These are phyloP conservation scores for Ramichloridium luteum DNA, from an alignment of 2,329 filamentous ascomycete species.

Conservation along the genomic window DNA sequence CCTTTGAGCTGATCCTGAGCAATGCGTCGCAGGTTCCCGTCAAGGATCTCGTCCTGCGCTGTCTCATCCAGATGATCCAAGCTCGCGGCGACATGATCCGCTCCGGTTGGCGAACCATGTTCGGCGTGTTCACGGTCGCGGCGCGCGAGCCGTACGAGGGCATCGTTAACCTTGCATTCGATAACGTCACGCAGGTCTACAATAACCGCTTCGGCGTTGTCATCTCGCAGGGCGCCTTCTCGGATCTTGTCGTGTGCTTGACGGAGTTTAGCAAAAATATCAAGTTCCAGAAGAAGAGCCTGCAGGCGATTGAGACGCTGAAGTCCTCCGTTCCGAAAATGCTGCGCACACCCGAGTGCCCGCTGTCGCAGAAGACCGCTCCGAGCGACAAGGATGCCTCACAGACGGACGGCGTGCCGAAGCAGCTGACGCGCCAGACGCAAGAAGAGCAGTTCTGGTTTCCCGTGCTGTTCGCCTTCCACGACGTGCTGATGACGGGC, in stretches of 20 bases:
- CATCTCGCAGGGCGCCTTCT: conserved; percentile 91
- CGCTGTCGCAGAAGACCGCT: conserved; percentile 57
- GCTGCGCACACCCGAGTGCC: conserved; percentile 91
- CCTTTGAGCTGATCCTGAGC: conserved; percentile 92
- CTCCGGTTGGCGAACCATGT: conserved; percentile 98
- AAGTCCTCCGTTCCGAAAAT: conserved; percentile 91
- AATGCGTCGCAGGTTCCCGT: conserved; percentile 86
- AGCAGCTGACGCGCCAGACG: conserved; percentile 64
- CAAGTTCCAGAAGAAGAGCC: conserved; percentile 94
- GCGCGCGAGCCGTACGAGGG: conserved; percentile 85
- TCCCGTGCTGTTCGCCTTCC: conserved; percentile 92
- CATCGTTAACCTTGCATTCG: conserved; percentile 92
- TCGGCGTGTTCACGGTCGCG: conserved; percentile 93
- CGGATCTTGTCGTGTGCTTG: conserved; percentile 87
- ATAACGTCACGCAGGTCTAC: conserved; percentile 93
- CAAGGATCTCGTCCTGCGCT: conserved; percentile 93
- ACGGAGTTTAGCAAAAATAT: conserved; percentile 99
- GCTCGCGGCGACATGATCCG: conserved; percentile 92
- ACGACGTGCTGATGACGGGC: conserved; percentile 97
- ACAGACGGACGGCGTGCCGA: conserved; percentile 40
- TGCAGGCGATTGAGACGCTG: conserved; percentile 88
- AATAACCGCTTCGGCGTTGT: conserved; percentile 91
- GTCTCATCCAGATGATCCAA: conserved; percentile 98
- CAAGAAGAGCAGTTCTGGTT: conserved; percentile 99
- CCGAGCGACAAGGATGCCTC: conserved; percentile 29